Percentiles rank a stretch among this genome's conserved stretches.
These are phyloP conservation scores for Hordeum pubiflorum DNA, from an alignment of 202 grass and related monocot species.

Conservation along the genomic window DNA sequence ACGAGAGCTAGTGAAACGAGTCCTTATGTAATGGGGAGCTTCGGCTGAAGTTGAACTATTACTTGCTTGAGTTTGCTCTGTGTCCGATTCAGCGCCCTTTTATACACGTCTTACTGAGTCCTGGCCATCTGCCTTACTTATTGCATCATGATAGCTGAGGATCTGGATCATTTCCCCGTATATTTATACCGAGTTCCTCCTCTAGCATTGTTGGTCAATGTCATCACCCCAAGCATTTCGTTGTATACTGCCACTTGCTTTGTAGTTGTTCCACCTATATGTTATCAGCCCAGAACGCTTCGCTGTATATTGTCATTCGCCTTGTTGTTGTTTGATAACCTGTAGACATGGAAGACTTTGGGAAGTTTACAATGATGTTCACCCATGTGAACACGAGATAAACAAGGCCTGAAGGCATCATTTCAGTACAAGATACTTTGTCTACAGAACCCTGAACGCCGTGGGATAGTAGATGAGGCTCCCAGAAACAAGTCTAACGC, in stretches of 20 bases:
- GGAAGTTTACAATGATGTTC: background rate
- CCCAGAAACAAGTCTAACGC: too few relatives aligned
- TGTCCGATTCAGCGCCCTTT: background rate
- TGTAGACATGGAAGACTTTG: background rate
- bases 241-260: background rate
- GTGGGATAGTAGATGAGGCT: too few relatives aligned
- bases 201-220: background rate
- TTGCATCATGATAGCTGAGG: too few relatives aligned
- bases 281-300: background rate
- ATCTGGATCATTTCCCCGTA: background rate
- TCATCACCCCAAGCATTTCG: background rate
- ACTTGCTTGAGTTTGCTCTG: background rate
- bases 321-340: background rate
- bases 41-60: background rate
- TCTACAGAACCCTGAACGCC: too few relatives aligned
- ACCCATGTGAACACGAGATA: too few relatives aligned
- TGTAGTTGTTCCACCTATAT: background rate
- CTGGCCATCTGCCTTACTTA: too few relatives aligned
- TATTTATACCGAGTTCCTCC: background rate
- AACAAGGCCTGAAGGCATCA: too few relatives aligned
- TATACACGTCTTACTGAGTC: too few relatives aligned
- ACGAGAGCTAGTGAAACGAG: background rate
- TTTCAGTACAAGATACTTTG: too few relatives aligned
- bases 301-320: background rate
- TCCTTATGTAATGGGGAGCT: background rate